Evolutionary conservation across 2,329 filamentous ascomycete genomes (phyloP).

Genomic region (Colletotrichum lindemuthianum): DNA sequence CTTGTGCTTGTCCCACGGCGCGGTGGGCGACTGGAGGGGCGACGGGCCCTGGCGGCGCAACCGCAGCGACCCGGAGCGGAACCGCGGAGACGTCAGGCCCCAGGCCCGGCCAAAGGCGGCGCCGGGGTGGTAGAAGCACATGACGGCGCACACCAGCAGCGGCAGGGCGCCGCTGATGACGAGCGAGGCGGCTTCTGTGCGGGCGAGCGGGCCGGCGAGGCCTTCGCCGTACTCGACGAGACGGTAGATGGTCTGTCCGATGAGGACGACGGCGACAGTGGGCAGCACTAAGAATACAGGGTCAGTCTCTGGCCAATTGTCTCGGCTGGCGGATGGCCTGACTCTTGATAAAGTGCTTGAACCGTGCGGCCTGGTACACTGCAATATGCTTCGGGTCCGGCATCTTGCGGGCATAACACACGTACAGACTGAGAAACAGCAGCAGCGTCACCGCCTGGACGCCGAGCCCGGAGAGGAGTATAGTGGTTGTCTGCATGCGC

Average conservation of each 20-base stretch:
- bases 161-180: slow-evolving; percentile 54
- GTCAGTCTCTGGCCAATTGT: neutral
- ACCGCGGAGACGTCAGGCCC: slow-evolving; percentile 49
- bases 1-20: slow-evolving; percentile 30
- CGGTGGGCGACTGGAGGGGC: slow-evolving; percentile 31
- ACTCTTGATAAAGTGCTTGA: slow-evolving; percentile 58
- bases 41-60: slow-evolving; percentile 22
- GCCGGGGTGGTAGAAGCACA: slow-evolving; percentile 51
- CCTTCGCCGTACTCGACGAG: slow-evolving; percentile 52
- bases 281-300: slow-evolving; percentile 47
- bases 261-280: slow-evolving; percentile 47
- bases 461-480: slow-evolving; percentile 56
- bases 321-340: slow-evolving; percentile 36
- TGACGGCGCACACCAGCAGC: slow-evolving; percentile 47
- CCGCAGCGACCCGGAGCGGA: slow-evolving; percentile 20
- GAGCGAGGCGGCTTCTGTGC: slow-evolving; percentile 51
- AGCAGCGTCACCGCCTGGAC: slow-evolving; percentile 55
- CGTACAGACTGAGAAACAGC: slow-evolving; percentile 50
- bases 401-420: slow-evolving; percentile 53
- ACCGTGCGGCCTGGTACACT: slow-evolving; percentile 54
- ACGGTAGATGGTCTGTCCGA: slow-evolving; percentile 54
- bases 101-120: slow-evolving; percentile 52
- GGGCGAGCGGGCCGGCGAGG: slow-evolving; percentile 46
- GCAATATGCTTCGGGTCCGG: slow-evolving; percentile 51
- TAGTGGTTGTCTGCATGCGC: slow-evolving; percentile 45